Conservation (phyloP, 306 rosid species). For the Dryas octopetala region DNA sequence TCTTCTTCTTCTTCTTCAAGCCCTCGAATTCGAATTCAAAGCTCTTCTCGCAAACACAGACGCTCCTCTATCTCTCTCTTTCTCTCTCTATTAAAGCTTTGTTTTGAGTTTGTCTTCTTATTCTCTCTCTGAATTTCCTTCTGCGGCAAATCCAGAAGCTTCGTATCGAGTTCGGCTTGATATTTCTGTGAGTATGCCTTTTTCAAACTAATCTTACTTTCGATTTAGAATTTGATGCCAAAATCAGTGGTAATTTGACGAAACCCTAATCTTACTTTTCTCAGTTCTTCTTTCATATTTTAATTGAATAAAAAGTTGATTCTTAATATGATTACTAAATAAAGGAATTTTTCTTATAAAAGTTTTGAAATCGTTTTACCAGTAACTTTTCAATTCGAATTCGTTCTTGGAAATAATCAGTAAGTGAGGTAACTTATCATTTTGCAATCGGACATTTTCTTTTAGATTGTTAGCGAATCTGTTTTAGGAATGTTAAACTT, state of each 20-base stretch:
- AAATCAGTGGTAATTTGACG: neutral
- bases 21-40: neutral
- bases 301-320: neutral
- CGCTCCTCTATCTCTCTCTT: slow-evolving; percentile 12
- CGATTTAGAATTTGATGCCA: neutral
- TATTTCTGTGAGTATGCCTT: slow-evolving; percentile 19
- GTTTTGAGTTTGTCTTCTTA: too few species aligned
- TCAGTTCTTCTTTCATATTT: neutral
- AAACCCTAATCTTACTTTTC: neutral
- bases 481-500: neutral
- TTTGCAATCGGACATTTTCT: neutral
- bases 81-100: too few species aligned
- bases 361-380: neutral
- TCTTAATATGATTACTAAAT: neutral
- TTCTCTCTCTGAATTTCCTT: neutral
- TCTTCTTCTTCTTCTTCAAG: neutral
- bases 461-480: neutral
- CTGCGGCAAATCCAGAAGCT: slow-evolving; percentile 5
- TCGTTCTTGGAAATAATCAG: neutral
- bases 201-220: neutral
- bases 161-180: slow-evolving; percentile 5
- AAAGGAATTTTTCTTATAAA: neutral
- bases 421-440: neutral
- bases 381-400: neutral
- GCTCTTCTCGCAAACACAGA: neutral